Evolutionary conservation across 164 flowering plant genomes (phyloP), one percentile per base, ranked within the genome.

Genomic region (Echeveria elegans): DNA sequence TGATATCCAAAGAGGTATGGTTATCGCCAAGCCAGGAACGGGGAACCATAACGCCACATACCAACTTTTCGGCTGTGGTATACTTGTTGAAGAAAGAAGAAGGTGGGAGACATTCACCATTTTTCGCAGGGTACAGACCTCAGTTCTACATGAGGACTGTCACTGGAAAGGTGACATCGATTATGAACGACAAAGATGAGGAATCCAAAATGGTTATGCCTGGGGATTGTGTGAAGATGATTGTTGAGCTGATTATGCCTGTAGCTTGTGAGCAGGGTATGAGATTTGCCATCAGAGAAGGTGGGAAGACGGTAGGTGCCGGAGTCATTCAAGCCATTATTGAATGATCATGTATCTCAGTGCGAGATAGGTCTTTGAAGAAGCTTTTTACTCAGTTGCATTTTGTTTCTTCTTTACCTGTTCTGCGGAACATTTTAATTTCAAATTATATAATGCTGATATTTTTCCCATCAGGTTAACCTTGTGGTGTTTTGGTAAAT

Each of bases 201-300:
- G 90, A 86, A 79, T 82, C 87, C 1, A 86, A 86, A 80, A 86
- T 86, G 90, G 90, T 86, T 38, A 86, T 86, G 90, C 90, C 90
- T 0, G 90, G 90, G 24, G 90, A 86, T 59, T 80, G 87, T 36
- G 90, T 86, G 34, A 84, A 84, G 83, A 86, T 86, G 85, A 80
- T 78, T 52, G 90, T 86, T 2, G 88, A 86, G 75, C 84, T 86
- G 12, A 86, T 84, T 19, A 63, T 78, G 74, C 86, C 88, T 4
- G 78, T 84, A 38, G 90, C 88, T 64, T 81, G 85, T 75, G 90
- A 86, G 76, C 82, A 80, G 65, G 88, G 88, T 10, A 84, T 86
- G 90, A 75, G 88, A 70, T 86, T 86, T 70, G 90, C 90, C 66
- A 86, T 86, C 70, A 77, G 90, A 68, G 90, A 86, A 77, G 90